Conservation (phyloP, 2,329 filamentous ascomycete genomes). For the Simplicillium aogashimaense region DNA sequence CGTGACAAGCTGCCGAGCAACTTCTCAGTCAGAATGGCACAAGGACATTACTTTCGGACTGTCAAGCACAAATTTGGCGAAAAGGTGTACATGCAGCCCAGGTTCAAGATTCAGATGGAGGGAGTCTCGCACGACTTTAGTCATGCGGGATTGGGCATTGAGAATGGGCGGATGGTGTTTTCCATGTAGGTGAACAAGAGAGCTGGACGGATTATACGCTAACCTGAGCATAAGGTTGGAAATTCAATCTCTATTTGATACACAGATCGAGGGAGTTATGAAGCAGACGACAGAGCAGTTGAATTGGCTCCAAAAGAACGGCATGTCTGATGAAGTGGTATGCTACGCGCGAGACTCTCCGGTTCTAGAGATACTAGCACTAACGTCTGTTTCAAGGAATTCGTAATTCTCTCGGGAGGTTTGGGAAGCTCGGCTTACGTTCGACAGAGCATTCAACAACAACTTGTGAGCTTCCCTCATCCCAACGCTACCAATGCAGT, state of each 20-base stretch:
- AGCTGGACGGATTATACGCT: not conserved
- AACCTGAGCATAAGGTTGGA: conserved; percentile 21
- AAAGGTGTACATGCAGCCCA: conserved; percentile 26
- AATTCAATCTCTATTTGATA: conserved; percentile 32
- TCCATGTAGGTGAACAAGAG: conserved; percentile 19
- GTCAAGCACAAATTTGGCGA: conserved; percentile 34
- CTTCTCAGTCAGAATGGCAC: conserved; percentile 24
- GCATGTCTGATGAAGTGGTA: conserved; percentile 23
- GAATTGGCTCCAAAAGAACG: conserved; percentile 23
- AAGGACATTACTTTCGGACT: conserved; percentile 26
- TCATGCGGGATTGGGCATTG: conserved; percentile 25
- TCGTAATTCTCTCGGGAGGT: conserved; percentile 33
- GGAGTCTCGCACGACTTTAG: conserved; percentile 29
- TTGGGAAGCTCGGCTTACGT: conserved; percentile 36
- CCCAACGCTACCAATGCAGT: conserved; percentile 22
- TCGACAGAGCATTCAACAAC: conserved; percentile 28
- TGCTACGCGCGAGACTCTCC: conserved; percentile 4
- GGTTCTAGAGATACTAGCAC: not conserved
- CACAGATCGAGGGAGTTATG: conserved; percentile 27
- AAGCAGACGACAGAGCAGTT: conserved; percentile 28
- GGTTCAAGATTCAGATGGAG: conserved; percentile 32
- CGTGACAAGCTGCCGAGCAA: conserved; percentile 22
- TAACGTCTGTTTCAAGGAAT: conserved; percentile 17
- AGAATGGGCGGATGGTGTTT: conserved; percentile 29
- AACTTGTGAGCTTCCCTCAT: conserved; percentile 21